Conservation (phyloP, 495 filamentous ascomycete species). For the Podospora australis region DNA sequence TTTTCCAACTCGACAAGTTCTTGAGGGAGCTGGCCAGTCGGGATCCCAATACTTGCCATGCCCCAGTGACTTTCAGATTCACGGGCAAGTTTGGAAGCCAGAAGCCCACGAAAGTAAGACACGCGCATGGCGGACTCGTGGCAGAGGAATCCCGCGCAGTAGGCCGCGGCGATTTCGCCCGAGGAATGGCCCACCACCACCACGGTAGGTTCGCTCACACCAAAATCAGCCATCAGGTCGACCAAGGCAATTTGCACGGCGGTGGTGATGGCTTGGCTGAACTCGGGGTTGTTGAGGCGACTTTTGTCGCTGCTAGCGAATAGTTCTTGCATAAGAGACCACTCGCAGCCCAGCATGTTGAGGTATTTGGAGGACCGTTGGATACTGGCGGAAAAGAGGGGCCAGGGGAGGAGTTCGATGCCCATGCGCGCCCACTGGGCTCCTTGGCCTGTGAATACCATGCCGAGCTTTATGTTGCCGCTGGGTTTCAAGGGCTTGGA, state of each 20-base stretch:
- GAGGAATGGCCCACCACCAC: slow-evolving; percentile 55
- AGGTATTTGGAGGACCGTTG: slow-evolving; percentile 21
- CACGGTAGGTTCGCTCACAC: slow-evolving; percentile 36
- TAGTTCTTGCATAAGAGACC: slow-evolving; percentile 1
- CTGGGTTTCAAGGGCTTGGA: not conserved
- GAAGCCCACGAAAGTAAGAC: slow-evolving; percentile 35
- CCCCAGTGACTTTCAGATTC: no score
- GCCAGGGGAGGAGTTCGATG: slow-evolving; percentile 27
- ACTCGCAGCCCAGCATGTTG: not conserved
- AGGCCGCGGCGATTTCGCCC: slow-evolving; percentile 51
- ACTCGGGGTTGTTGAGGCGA: not conserved
- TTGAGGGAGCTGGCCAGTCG: slow-evolving; percentile 31
- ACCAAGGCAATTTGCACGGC: slow-evolving; percentile 47
- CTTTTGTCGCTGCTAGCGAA: not conserved
- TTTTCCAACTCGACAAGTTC: slow-evolving; percentile 25
- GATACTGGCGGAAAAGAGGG: slow-evolving; percentile 29
- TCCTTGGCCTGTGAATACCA: slow-evolving; percentile 38
- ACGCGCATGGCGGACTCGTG: slow-evolving; percentile 40
- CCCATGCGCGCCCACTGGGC: slow-evolving; percentile 48
- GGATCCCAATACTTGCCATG: no score
- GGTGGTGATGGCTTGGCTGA: slow-evolving; percentile 38
- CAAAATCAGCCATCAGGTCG: slow-evolving; percentile 41
- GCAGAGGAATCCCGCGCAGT: slow-evolving; percentile 33
- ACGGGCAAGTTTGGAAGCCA: slow-evolving; percentile 14
- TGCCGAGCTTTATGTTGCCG: slow-evolving; percentile 21